A percentile compares a stretch with the other conserved stretches of the same genome.
Conservation (phyloP, 2,329 filamentous ascomycete genomes). For the Geosmithia morbida region DNA sequence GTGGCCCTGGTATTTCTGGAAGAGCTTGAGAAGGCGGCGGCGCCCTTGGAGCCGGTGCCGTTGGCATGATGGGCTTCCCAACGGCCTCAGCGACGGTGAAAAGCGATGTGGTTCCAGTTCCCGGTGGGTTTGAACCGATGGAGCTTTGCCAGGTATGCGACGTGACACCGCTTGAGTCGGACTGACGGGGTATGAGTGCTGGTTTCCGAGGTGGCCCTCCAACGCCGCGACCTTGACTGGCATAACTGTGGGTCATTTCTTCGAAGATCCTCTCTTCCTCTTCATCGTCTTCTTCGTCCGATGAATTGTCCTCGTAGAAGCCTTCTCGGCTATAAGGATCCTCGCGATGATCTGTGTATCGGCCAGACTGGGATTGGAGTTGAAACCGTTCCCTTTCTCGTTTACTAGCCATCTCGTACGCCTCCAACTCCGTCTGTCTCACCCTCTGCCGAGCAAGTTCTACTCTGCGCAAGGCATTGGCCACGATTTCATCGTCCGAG, state of each 20-base stretch:
- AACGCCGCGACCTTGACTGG: conserved; percentile 62
- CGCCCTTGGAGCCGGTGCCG: conserved; percentile 11
- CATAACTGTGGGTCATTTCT: conserved; percentile 74
- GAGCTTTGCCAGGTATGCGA: conserved; percentile 71
- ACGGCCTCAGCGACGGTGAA: conserved; percentile 57
- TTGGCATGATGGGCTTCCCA: conserved; percentile 7
- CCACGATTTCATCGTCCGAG: conserved; percentile 29
- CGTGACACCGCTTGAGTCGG: conserved; percentile 69
- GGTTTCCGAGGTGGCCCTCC: conserved; percentile 35
- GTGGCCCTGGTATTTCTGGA: conserved; percentile 25
- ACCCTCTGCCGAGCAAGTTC: conserved; percentile 66
- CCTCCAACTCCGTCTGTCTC: conserved; percentile 59
- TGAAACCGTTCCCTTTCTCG: conserved; percentile 30
- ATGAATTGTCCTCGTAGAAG: conserved; percentile 49
- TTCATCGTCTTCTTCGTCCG: conserved; percentile 62
- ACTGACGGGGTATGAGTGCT: conserved; percentile 56
- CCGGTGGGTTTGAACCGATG: conserved; percentile 50
- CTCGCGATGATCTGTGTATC: neutral
- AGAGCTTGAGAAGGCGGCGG: conserved; percentile 35
- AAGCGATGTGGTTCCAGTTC: conserved; percentile 37
- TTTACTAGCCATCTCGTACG: conserved; percentile 15
- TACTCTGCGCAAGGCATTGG: conserved; percentile 48
- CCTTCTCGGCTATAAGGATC: conserved; percentile 22
- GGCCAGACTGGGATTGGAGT: neutral
- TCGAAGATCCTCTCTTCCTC: conserved; percentile 55